These are phyloP conservation scores for Suhomyces canberraensis DNA, from an alignment of 805 yeast genomes.

Conservation along the genomic window DNA sequence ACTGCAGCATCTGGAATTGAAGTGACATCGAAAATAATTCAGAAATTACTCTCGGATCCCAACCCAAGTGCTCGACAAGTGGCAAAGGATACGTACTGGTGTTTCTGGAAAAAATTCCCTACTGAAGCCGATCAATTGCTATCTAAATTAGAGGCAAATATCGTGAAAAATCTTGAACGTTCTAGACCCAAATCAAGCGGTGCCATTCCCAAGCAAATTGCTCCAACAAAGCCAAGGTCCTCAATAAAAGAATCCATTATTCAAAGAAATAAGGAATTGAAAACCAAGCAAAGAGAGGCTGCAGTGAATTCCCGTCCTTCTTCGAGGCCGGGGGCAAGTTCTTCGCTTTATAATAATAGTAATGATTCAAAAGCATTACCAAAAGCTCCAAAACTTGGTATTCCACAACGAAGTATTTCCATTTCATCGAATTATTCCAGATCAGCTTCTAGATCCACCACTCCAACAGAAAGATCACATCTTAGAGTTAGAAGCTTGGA, in stretches of 20 bases:
- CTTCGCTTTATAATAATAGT: not conserved
- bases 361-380: not conserved
- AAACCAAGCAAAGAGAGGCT: slow-evolving; percentile 17
- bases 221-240: slow-evolving; percentile 30
- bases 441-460: slow-evolving; percentile 19
- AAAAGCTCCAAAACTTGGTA: slow-evolving; percentile 1
- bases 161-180: slow-evolving; percentile 11
- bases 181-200: slow-evolving; percentile 9
- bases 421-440: not conserved
- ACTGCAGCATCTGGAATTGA: slow-evolving; percentile 28
- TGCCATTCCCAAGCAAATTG: slow-evolving; percentile 3
- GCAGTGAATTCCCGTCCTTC: slow-evolving; percentile 18
- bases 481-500: not conserved
- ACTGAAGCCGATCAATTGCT: slow-evolving; percentile 43
- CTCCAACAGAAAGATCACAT: slow-evolving; percentile 3
- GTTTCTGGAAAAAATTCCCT: slow-evolving; percentile 54
- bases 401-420: slow-evolving; percentile 2
- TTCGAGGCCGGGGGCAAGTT: slow-evolving; percentile 12
- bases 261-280: slow-evolving; percentile 41
- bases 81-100: slow-evolving; percentile 75
- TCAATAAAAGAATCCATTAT: slow-evolving; percentile 49
- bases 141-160: slow-evolving; percentile 11
- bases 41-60: slow-evolving; percentile 71
- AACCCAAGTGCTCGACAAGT: slow-evolving; percentile 75
- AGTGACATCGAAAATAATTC: slow-evolving; percentile 46